These are phyloP conservation scores for Aphanomyces stellatus DNA, from an alignment of 352 stramenopile genomes.

Conservation along the genomic window DNA sequence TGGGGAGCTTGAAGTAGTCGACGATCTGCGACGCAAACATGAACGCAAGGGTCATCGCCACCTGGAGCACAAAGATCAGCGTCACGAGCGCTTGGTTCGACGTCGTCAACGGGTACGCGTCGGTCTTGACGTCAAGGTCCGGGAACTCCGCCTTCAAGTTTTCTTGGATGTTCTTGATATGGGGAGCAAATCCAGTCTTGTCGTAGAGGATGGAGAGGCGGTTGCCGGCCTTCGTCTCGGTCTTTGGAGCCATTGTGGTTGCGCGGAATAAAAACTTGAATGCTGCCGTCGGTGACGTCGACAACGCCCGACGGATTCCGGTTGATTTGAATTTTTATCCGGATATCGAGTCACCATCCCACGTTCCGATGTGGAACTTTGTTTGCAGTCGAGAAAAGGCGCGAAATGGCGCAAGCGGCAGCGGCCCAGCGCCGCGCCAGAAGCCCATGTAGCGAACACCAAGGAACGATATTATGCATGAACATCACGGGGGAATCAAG, in stretches of 20 bases:
- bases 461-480: too few species aligned
- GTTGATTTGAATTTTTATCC: background rate
- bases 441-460: too few species aligned
- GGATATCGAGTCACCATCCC: too few species aligned
- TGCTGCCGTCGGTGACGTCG: background rate
- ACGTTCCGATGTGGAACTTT: too few species aligned
- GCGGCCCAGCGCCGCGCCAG: too few species aligned
- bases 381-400: background rate
- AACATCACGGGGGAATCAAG: too few species aligned
- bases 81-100: background rate
- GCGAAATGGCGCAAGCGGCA: too few species aligned
- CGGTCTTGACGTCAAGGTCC: conserved; percentile 23
- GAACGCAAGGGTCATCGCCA: background rate
- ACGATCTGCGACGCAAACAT: conserved; percentile 13
- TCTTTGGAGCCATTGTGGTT: background rate
- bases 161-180: conserved; percentile 4
- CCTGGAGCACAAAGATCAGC: background rate
- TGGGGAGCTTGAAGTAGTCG: background rate
- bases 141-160: conserved; percentile 14
- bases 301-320: background rate
- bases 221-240: conserved; percentile 16
- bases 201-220: conserved; percentile 19
- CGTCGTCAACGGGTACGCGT: conserved; percentile 17
- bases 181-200: conserved; percentile 7
- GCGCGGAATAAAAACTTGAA: background rate